Percentiles rank a stretch among this genome's conserved stretches.
Conservation (phyloP, 1,139 yeast species). For the Pichiaceae sp. region DNA sequence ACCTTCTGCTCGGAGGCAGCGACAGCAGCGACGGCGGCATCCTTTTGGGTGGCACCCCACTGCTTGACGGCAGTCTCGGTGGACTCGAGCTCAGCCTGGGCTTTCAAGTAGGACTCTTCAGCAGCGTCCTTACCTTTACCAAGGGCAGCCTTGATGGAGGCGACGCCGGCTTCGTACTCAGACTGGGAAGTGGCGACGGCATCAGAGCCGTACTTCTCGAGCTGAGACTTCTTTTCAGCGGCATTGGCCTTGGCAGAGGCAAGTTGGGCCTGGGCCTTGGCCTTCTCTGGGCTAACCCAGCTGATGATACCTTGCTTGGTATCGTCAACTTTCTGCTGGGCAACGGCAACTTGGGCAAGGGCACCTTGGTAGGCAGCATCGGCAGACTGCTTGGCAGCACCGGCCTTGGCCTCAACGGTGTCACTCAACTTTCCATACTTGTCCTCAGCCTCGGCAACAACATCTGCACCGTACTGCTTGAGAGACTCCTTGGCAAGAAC, state of each 20-base stretch:
- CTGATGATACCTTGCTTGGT: neutral
- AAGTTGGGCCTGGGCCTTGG: constrained; percentile 7
- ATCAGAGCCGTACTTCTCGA: constrained; percentile 23
- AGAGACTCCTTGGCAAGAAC: neutral
- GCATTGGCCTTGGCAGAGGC: constrained; percentile 18
- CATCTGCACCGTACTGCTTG: constrained; percentile 3
- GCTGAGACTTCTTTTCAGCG: constrained; percentile 40
- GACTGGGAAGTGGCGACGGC: constrained; percentile 9
- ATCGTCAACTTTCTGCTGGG: constrained; percentile 1
- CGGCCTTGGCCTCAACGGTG: neutral
- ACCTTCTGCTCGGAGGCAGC: constrained; percentile 52
- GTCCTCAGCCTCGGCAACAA: neutral
- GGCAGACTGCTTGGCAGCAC: neutral
- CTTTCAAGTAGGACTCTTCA: constrained; percentile 10
- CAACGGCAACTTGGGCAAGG: neutral
- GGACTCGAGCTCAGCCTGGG: constrained; percentile 18
- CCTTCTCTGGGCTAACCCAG: constrained; percentile 3
- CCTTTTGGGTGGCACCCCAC: neutral
- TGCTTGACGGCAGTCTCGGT: neutral
- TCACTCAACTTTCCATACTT: neutral
- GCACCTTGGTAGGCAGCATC: neutral
- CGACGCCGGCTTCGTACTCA: constrained; percentile 11
- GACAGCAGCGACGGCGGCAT: constrained; percentile 20
- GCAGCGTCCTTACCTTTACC: constrained; percentile 6
- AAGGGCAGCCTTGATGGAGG: constrained; percentile 5